Base-by-base conservation (phyloP, 768 basidiomycete genomes). In the Serendipita sp. region DNA sequence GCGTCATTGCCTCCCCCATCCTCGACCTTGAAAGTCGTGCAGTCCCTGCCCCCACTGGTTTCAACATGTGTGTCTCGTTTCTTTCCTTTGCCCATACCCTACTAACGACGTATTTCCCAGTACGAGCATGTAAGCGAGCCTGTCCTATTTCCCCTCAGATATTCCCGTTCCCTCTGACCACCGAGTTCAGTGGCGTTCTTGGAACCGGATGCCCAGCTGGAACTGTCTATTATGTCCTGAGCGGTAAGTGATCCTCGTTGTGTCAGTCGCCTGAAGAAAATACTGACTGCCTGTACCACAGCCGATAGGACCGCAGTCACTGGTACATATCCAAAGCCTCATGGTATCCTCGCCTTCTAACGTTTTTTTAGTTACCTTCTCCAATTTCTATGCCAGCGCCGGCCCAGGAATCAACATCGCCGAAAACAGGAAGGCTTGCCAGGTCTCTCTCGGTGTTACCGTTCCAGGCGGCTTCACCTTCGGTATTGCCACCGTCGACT, bases 401-500 rank as follows among this genome's bases (percentile, higher is more conserved):
- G 55, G 55, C 36, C 55, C 55, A 10, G 55, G 33, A n/a, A 36
- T 60, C 36, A 18, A 4, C 27, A 37, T 60, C 27, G 13, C 55
- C 5, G 55, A 60, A 34, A 37, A 31, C 55, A 31, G 55, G 29
- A 60, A 60, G 55, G 34, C 16, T 34, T 60, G 55, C 55, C 36
- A 60, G 29, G 4, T 60, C 55, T 5, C 55, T 29, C 55, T 60
- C 55, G 55, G 55, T 0, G 55, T 60, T 18, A 10, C 10, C 0
- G 55, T 60, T 4, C 55, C 55, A 33, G 55, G 55, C 36, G 55
- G 55, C 33, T 60, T 23, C 33, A n/a, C 55, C 18, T 60, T 60
- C 55, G 55, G 55, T 60, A 36, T 60, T 36, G 55, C 55, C 36
- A 60, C 55, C 33, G 55, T 60, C 55, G 55, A 60, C 55, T 60